Conservation (phyloP, 176 grass and related monocot species). For the Lolium multiflorum region DNA sequence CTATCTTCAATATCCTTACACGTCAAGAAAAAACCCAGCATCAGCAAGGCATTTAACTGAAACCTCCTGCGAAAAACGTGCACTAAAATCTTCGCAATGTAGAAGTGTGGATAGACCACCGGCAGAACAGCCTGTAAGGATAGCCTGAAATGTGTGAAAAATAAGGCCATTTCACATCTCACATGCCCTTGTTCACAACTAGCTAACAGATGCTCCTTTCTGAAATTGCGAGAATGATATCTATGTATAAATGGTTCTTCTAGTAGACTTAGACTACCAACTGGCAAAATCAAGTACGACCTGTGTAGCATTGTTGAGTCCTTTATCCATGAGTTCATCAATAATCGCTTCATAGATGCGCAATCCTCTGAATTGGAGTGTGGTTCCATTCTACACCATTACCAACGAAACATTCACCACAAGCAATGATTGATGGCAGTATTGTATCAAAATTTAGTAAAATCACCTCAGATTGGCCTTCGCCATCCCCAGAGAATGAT, state of each 20-base stretch:
- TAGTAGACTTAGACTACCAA: neutral
- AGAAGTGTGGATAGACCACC: slow-evolving; percentile 67
- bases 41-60: slow-evolving; percentile 78
- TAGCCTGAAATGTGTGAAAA: slow-evolving; percentile 53
- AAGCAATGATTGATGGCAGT: neutral
- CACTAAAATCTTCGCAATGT: slow-evolving; percentile 76
- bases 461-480: neutral
- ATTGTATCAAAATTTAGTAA: neutral
- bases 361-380: slow-evolving; percentile 62
- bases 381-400: neutral
- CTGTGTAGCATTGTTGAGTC: slow-evolving; percentile 65
- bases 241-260: neutral
- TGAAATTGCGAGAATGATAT: neutral
- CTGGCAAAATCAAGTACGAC: slow-evolving; percentile 22
- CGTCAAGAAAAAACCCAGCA: slow-evolving; percentile 87
- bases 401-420: neutral
- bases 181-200: neutral
- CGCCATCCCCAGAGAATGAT: neutral
- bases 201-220: neutral
- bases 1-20: slow-evolving; percentile 46
- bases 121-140: slow-evolving; percentile 85
- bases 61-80: slow-evolving; percentile 43
- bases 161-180: neutral
- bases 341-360: slow-evolving; percentile 72
- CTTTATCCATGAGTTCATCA: slow-evolving; percentile 64